Percentiles rank a stretch among this genome's conserved stretches.
Conservation (phyloP, 257 asterid species). For the Gentiana straminea region DNA sequence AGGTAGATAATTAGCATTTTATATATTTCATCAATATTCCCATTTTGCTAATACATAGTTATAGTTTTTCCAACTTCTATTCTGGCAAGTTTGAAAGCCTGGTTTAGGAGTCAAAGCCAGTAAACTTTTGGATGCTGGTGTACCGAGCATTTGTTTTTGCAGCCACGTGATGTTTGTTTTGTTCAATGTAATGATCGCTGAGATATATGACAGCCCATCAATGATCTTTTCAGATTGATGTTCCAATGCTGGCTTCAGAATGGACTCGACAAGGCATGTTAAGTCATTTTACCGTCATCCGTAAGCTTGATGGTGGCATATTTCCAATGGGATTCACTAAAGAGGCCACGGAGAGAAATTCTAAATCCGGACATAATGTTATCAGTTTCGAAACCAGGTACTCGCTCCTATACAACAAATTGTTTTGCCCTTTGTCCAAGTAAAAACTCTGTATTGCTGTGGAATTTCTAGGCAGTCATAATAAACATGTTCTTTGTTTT, state of each 20-base stretch:
- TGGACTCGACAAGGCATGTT: slow-evolving; percentile 70
- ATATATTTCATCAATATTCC: no score
- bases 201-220: slow-evolving; percentile 17
- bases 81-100: not conserved
- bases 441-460: no score
- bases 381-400: slow-evolving; percentile 73
- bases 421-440: no score
- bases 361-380: slow-evolving; percentile 70
- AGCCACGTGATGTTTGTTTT: not conserved
- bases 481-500: slow-evolving; percentile 8
- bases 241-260: slow-evolving; percentile 80
- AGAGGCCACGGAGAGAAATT: slow-evolving; percentile 71
- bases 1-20: no score
- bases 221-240: slow-evolving; percentile 65
- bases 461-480: not conserved
- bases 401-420: slow-evolving; percentile 7
- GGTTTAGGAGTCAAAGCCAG: not conserved
- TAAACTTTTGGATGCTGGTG: not conserved
- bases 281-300: slow-evolving; percentile 78
- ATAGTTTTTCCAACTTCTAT: not conserved
- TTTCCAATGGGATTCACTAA: slow-evolving; percentile 83
- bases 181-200: slow-evolving; percentile 2
- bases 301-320: slow-evolving; percentile 88
- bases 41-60: not conserved
- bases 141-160: not conserved